These are phyloP conservation scores for Periconia macrospinosa DNA, from an alignment of 2,329 filamentous ascomycete genomes.

Conservation along the genomic window DNA sequence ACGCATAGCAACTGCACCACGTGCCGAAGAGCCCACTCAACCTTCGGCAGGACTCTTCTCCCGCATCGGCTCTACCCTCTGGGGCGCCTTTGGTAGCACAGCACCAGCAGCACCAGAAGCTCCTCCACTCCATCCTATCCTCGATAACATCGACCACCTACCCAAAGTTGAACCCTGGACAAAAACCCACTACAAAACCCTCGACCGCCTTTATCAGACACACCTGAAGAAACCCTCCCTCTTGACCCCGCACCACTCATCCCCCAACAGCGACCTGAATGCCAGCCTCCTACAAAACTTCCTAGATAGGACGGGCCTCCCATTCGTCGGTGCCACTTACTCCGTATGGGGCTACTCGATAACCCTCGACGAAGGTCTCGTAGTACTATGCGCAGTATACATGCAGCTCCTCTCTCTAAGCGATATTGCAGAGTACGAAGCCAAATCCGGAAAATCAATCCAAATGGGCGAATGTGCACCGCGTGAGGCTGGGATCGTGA, in stretches of 20 bases:
- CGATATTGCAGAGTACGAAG: conserved; percentile 29
- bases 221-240: conserved; percentile 34
- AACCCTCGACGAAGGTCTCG: conserved; percentile 30
- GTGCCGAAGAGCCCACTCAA: conserved; percentile 10
- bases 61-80: conserved; percentile 22
- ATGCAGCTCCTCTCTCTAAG: conserved; percentile 33
- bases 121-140: conserved; percentile 28
- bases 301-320: conserved; percentile 18
- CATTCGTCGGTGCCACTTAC: conserved; percentile 32
- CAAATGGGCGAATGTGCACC: conserved; percentile 32
- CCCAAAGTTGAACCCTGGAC: conserved; percentile 44
- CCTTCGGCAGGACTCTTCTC: conserved; percentile 19
- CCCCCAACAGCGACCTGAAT: conserved; percentile 27
- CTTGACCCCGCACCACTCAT: conserved; percentile 30
- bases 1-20: background rate
- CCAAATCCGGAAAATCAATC: conserved; percentile 23
- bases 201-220: conserved; percentile 39
- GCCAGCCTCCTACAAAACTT: conserved; percentile 29
- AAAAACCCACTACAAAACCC: conserved; percentile 43
- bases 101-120: conserved; percentile 1
- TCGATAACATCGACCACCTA: conserved; percentile 26
- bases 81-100: conserved; percentile 13
- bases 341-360: conserved; percentile 41
- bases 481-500: conserved; percentile 20
- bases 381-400: conserved; percentile 40